A percentile compares a stretch with the other conserved stretches of the same genome.
Evolutionary conservation across 441 rosid genomes (phyloP).

Genomic region (Pelargonium australe): DNA sequence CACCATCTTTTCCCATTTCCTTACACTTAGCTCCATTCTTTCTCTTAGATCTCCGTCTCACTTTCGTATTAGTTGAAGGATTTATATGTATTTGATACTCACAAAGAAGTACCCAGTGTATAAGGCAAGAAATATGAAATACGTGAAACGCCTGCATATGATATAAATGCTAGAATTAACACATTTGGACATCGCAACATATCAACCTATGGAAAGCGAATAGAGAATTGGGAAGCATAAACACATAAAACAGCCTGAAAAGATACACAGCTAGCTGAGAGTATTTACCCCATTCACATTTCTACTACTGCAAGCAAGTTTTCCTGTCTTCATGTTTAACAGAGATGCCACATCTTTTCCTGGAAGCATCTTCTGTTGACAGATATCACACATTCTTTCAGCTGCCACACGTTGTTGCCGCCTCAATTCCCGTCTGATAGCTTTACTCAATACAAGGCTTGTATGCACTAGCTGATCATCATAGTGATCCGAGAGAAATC

Average conservation of each 20-base stretch:
- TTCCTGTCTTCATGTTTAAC: constrained; percentile 65
- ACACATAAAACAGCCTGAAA: constrained; percentile 15
- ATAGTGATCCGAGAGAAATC: constrained; percentile 38
- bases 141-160: constrained; percentile 72
- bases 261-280: constrained; percentile 10
- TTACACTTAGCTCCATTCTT: constrained; percentile 42
- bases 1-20: constrained; percentile 32
- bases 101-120: constrained; percentile 84
- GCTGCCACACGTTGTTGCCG: constrained; percentile 70
- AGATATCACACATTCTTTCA: constrained; percentile 82
- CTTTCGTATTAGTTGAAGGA: constrained; percentile 37
- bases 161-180: background rate
- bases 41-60: constrained; percentile 44
- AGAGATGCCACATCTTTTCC: constrained; percentile 81
- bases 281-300: constrained; percentile 58
- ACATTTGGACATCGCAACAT: background rate
- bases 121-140: constrained; percentile 80
- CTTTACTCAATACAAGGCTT: constrained; percentile 49
- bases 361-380: constrained; percentile 87
- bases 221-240: background rate
- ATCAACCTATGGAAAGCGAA: constrained; percentile 8
- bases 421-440: constrained; percentile 65
- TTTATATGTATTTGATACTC: constrained; percentile 53
- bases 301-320: constrained; percentile 74
- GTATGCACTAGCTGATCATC: constrained; percentile 56